phyloP scores from a whole-genome alignment of 768 basidiomycete species.

The Naematelia encephala region DNA sequence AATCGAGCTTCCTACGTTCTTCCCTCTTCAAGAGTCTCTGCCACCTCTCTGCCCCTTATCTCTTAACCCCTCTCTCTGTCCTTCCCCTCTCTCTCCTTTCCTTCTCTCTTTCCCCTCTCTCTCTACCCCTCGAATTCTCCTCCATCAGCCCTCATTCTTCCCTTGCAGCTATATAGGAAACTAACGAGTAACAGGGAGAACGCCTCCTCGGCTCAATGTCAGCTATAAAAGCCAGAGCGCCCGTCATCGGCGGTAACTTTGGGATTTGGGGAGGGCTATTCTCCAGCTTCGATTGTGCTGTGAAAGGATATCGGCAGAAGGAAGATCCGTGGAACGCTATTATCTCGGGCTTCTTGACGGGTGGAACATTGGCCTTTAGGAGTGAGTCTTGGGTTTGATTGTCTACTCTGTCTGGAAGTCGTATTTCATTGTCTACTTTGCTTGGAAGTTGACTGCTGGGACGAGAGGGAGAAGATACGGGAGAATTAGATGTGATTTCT shows the following conservation, averaged over 20 bases:
- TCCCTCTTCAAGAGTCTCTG: too few species aligned
- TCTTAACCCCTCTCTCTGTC: too few species aligned
- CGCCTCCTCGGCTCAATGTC: constrained; percentile 89
- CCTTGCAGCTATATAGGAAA: too few species aligned
- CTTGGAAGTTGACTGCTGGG: background rate
- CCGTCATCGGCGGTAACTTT: constrained; percentile 96
- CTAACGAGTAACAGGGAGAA: too few species aligned
- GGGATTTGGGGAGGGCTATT: constrained; percentile 79
- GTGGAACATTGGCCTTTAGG: constrained; percentile 88
- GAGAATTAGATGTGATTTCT: too few species aligned
- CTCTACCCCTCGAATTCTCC: too few species aligned
- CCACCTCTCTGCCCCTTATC: too few species aligned
- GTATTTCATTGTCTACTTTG: background rate
- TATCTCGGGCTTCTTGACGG: constrained; percentile 96
- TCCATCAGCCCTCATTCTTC: too few species aligned
- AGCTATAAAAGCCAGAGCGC: constrained; percentile 95
- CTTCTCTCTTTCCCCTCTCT: too few species aligned
- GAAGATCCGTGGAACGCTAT: constrained; percentile 99
- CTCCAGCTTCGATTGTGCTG: constrained; percentile 95
- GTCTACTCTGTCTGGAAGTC: background rate
- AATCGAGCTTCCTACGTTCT: background rate
- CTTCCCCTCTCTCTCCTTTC: too few species aligned
- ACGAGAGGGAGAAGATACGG: background rate
- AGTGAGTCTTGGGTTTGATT: constrained; percentile 63
- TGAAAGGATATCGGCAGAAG: constrained; percentile 94